phyloP scores from a whole-genome alignment of 495 filamentous ascomycete species.

The Beverwykella pulmonaria region DNA sequence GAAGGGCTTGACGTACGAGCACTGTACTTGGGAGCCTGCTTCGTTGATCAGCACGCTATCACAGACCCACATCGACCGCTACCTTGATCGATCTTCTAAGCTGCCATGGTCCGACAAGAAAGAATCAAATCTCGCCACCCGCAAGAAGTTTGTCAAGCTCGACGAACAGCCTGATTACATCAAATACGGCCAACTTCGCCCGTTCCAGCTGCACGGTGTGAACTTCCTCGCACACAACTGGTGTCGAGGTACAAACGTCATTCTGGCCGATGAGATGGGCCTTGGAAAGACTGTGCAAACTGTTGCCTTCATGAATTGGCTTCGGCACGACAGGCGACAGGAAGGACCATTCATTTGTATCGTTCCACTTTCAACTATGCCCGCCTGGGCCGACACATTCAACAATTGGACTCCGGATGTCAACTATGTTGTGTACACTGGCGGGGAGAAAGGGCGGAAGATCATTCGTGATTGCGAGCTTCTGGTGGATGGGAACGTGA shows the following conservation, averaged over 20 bases:
- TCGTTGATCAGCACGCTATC: conserved; percentile 72
- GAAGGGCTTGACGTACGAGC: conserved; percentile 85
- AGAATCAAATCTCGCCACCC: conserved; percentile 74
- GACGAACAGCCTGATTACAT: conserved; percentile 82
- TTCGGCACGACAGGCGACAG: conserved; percentile 86
- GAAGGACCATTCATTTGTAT: conserved; percentile 95
- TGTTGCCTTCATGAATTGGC: conserved; percentile 95
- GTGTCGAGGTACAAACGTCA: conserved; percentile 87
- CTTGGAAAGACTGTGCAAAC: conserved; percentile 98
- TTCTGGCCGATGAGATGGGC: conserved; percentile 98
- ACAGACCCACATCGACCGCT: conserved; percentile 87
- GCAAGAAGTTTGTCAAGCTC: conserved; percentile 69
- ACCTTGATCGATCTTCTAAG: conserved; percentile 74
- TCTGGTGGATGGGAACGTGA: conserved; percentile 77
- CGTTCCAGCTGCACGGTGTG: conserved; percentile 90
- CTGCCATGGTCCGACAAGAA: conserved; percentile 73
- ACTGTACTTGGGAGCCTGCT: conserved; percentile 90
- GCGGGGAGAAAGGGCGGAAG: conserved; percentile 75
- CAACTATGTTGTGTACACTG: conserved; percentile 96
- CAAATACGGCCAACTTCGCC: conserved; percentile 79
- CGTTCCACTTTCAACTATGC: conserved; percentile 92
- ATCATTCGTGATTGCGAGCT: conserved; percentile 88
- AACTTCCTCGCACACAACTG: conserved; percentile 96
- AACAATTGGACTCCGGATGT: conserved; percentile 94
- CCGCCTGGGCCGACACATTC: conserved; percentile 97